phyloP scores from a whole-genome alignment of 2,329 filamentous ascomycete genomes.

The Sporothrix protearum region DNA sequence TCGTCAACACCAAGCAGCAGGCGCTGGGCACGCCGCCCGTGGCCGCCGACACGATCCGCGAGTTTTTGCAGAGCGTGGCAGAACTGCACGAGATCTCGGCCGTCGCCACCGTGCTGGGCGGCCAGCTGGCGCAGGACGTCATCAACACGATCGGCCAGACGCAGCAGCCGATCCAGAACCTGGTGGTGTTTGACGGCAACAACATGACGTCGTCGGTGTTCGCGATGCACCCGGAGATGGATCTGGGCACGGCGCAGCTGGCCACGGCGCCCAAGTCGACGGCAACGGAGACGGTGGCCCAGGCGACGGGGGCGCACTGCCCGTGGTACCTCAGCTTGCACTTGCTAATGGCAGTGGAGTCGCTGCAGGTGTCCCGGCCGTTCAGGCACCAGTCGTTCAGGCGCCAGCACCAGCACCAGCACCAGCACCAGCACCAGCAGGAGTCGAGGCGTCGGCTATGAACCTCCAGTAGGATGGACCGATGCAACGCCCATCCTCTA shows the following conservation, averaged over 20 bases:
- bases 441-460: neutral
- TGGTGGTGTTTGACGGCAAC: conserved; percentile 86
- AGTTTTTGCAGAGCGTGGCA: conserved; percentile 84
- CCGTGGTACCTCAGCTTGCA: neutral
- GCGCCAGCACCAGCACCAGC: neutral
- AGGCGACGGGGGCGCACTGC: neutral
- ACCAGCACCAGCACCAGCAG: neutral
- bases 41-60: conserved; percentile 70
- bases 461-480: neutral
- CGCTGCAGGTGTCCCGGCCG: neutral
- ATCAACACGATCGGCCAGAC: conserved; percentile 91
- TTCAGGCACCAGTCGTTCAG: neutral
- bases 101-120: conserved; percentile 83
- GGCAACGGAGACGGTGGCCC: neutral
- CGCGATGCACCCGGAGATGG: conserved; percentile 64
- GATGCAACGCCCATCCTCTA: neutral
- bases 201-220: conserved; percentile 75
- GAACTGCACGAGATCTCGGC: conserved; percentile 69
- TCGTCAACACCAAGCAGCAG: conserved; percentile 74
- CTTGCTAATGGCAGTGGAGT: neutral
- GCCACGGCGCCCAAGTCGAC: conserved; percentile 5
- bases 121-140: conserved; percentile 88
- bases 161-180: conserved; percentile 94
- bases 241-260: conserved; percentile 14
- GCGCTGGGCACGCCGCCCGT: conserved; percentile 66